Percentiles rank a stretch among this genome's conserved stretches.
These are phyloP conservation scores for Gastrodia elata DNA, from an alignment of 106 monocot species.

Conservation along the genomic window DNA sequence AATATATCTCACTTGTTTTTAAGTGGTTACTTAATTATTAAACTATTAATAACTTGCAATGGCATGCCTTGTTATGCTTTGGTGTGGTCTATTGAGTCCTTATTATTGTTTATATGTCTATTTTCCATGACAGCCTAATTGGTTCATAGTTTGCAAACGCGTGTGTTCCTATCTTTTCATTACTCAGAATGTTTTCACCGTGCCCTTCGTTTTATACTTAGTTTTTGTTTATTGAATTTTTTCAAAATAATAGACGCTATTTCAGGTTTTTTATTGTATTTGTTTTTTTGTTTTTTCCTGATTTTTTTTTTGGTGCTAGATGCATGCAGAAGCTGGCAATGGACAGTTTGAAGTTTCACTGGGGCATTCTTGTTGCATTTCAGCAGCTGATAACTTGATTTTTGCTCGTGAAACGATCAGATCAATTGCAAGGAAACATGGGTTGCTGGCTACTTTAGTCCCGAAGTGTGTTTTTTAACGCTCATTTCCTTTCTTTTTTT, in stretches of 20 bases:
- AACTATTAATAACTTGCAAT: too few species aligned
- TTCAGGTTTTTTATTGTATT: too few species aligned
- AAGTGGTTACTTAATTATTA: too few species aligned
- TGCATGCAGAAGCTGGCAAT: slow-evolving; percentile 89
- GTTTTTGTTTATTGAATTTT: neutral
- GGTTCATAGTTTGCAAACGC: too few species aligned
- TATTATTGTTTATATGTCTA: neutral
- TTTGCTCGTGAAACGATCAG: slow-evolving; percentile 75
- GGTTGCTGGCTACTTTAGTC: slow-evolving; percentile 75
- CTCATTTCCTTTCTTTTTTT: neutral
- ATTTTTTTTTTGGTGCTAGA: slow-evolving; percentile 27
- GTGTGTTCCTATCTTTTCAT: too few species aligned
- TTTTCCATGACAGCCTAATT: neutral
- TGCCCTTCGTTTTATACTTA: neutral
- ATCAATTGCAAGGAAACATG: slow-evolving; percentile 77
- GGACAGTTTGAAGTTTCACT: slow-evolving; percentile 87
- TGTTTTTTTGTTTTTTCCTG: slow-evolving; percentile 9
- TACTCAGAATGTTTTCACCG: neutral
- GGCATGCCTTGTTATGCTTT: neutral
- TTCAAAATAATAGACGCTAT: neutral
- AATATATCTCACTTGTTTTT: too few species aligned
- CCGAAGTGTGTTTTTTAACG: slow-evolving; percentile 61
- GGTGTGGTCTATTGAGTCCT: neutral
- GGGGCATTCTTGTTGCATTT: slow-evolving; percentile 40
- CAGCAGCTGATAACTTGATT: slow-evolving; percentile 82